Evolutionary conservation across 345 rosid species (phyloP), one percentile per base, ranked within the genome.

Genomic region (Salix suchowensis): DNA sequence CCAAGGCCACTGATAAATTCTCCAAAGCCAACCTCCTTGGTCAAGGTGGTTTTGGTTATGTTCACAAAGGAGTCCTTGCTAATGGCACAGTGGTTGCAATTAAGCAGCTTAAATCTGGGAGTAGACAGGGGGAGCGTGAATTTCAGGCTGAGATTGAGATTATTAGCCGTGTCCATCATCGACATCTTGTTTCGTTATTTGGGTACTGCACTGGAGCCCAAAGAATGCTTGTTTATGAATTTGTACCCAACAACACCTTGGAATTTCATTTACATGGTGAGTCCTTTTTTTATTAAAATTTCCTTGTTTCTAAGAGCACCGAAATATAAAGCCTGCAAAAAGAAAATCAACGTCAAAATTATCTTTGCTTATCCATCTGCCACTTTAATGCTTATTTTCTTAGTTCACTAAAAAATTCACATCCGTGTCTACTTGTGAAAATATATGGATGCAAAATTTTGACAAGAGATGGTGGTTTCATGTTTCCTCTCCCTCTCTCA

Each of bases 201-300:
- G 83, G 83, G 19, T 76, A 76, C 37, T 80, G 80, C 79, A 76
- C 68, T 13, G 80, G 80, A 30, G 69, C 44, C 40, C 83, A 76
- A 9, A 80, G 77, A 48, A 65, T 80, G 69, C 80, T 80, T 44
- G 83, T 80, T 26, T 80, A 80, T 28, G 83, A 80, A 65, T 80
- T 80, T 72, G 77, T 80, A 46, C 70, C 83, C 5, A 80, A 80
- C 69, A 11, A 72, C 55, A 80, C 73, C 18, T 67, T 80, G 77
- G 83, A 76, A 76, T 80, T 71, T 54, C 83, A 80, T 80, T 76
- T 80, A 62, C 83, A 76, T 46, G 83, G 83, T 76, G 73, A 80
- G 76, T 80, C 30, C 11, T 60, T 19, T 58, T 21, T 26, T 32
- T 32, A 1, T 28, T 60, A 28, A 61, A 21, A 7, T 34, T 60